Evolutionary conservation across 1,284 basidiomycete species (phyloP).

Genomic region (Cerioporus squamosus): DNA sequence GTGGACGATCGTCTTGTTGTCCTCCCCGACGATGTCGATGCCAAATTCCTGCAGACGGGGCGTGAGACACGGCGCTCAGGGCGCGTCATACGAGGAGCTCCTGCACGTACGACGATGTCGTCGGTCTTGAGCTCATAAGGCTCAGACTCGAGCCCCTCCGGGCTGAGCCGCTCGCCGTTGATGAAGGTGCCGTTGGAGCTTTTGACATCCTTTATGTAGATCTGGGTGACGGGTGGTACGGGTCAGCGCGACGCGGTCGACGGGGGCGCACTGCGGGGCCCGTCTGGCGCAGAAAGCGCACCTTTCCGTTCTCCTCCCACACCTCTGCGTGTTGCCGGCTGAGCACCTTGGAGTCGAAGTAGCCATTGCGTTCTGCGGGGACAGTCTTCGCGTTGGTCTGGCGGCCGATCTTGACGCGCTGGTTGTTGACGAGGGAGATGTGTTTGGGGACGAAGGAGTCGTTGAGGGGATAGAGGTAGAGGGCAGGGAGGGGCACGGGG

Average conservation of each 20-base stretch:
- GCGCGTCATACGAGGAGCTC: conserved; percentile 1
- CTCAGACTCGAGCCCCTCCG: conserved; percentile 91
- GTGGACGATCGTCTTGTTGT: conserved; percentile 98
- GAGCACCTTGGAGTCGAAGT: conserved; percentile 97
- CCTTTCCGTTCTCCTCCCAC: conserved; percentile 92
- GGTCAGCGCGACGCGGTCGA: conserved; percentile 4
- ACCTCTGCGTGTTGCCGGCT: conserved; percentile 97
- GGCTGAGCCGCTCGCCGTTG: conserved; percentile 91
- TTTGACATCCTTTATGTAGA: conserved; percentile 98
- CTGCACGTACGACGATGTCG: conserved; percentile 78
- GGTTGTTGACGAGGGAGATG: conserved; percentile 78
- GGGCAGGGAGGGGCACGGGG: conserved; percentile 59
- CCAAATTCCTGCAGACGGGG: conserved; percentile 37
- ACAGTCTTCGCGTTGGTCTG: conserved; percentile 98
- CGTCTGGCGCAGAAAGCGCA: conserved; percentile 37
- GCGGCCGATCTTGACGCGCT: conserved; percentile 93
- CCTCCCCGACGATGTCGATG: conserved; percentile 98
- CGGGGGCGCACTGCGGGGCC: not conserved
- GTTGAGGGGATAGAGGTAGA: conserved; percentile 95
- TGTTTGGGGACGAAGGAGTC: conserved; percentile 97
- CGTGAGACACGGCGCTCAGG: conserved; percentile 4
- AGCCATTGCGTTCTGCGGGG: conserved; percentile 94
- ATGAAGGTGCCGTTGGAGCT: conserved; percentile 99
- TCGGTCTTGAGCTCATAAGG: conserved; percentile 95
- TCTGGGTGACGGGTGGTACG: conserved; percentile 49